Conservation (phyloP, 257 asterid genomes). For the Apocynum venetum region DNA sequence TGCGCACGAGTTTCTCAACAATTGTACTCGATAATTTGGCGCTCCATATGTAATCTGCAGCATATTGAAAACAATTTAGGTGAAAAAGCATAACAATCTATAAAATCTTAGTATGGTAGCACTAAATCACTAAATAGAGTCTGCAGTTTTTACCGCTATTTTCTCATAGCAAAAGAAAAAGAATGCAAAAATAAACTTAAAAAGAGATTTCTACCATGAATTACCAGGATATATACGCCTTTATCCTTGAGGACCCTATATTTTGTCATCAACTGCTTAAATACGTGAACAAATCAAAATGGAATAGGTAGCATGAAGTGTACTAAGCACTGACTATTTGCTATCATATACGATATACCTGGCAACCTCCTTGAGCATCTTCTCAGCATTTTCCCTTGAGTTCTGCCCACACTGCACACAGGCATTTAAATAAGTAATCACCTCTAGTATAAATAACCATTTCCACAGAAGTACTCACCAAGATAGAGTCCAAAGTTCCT, state of each 20-base stretch:
- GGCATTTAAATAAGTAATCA: slow-evolving; percentile 12
- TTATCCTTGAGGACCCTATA: slow-evolving; percentile 82
- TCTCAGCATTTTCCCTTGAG: slow-evolving; percentile 58
- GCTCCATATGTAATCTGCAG: slow-evolving; percentile 76
- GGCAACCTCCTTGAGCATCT: slow-evolving; percentile 65
- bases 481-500: slow-evolving; percentile 79
- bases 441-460: slow-evolving; percentile 13
- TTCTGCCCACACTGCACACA: slow-evolving; percentile 56
- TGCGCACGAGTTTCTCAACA: slow-evolving; percentile 43
- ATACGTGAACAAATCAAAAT: slow-evolving; percentile 42
- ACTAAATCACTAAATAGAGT: not conserved
- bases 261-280: slow-evolving; percentile 65
- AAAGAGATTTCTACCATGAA: not conserved
- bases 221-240: slow-evolving; percentile 75
- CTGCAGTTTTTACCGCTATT: not conserved
- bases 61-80: slow-evolving; percentile 11
- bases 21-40: slow-evolving; percentile 51
- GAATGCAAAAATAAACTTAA: slow-evolving; percentile 10
- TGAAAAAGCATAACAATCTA: too few relatives aligned
- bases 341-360: slow-evolving; percentile 38
- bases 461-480: slow-evolving; percentile 43
- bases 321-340: slow-evolving; percentile 11
- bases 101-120: too few relatives aligned
- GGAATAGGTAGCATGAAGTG: slow-evolving; percentile 26
- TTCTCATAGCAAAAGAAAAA: not conserved